Conservation (phyloP, 148 eudicot genomes). For the Vaccinium vitisidaea region DNA sequence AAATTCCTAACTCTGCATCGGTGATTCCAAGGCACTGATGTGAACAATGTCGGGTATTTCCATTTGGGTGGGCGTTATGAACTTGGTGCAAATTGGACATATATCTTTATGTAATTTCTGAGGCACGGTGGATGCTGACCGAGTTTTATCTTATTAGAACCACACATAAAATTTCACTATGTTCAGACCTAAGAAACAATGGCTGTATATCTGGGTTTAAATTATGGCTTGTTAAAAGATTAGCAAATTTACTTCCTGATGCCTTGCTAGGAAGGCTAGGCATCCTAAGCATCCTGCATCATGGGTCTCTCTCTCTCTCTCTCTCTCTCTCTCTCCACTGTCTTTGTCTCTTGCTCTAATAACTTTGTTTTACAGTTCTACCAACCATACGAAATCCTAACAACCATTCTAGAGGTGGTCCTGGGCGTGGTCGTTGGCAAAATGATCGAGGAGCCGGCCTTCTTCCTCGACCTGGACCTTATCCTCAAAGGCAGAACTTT, state of each 20-base stretch:
- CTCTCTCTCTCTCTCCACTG: not conserved
- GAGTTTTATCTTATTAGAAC: not conserved
- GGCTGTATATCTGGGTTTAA: not conserved
- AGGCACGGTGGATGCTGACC: not conserved
- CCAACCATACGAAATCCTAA: conserved; percentile 63
- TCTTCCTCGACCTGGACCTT: conserved; percentile 87
- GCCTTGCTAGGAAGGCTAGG: not conserved
- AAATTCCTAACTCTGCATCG: not conserved
- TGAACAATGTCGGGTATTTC: not conserved
- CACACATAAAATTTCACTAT: not conserved
- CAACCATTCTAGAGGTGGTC: conserved; percentile 63
- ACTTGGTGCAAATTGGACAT: not conserved
- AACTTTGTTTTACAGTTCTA: conserved; percentile 50
- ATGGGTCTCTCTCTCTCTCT: not conserved
- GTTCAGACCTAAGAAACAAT: not conserved
- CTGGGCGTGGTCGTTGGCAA: conserved; percentile 91
- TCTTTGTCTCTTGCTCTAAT: not conserved
- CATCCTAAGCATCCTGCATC: not conserved
- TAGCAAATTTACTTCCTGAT: not conserved
- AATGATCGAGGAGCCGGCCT: conserved; percentile 95
- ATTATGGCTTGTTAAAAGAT: not conserved
- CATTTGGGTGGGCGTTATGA: not conserved
- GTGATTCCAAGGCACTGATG: not conserved
- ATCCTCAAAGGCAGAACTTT: conserved; percentile 63
- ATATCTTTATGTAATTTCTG: not conserved